Evolutionary conservation across 2,329 filamentous ascomycete species (phyloP).

Genomic region (Colletotrichum gloeosporioides): DNA sequence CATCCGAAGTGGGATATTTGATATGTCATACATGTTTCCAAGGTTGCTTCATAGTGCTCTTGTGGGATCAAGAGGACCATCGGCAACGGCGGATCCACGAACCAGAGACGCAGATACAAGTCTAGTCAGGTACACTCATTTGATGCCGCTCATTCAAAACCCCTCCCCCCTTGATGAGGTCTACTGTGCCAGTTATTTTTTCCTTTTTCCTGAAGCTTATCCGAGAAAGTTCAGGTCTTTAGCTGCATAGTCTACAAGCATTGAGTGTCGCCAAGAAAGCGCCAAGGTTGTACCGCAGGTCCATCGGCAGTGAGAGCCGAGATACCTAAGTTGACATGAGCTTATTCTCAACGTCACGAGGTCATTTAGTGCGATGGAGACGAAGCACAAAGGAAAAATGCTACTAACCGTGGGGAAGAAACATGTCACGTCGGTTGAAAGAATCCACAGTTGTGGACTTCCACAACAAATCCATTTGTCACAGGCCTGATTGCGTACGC

Average conservation of each 20-base stretch:
- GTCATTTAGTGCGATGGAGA: fast-evolving
- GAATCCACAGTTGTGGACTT: neutral
- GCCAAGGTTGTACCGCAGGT: neutral
- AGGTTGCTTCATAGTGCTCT: neutral
- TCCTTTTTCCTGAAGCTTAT: fast-evolving
- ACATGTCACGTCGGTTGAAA: fast-evolving
- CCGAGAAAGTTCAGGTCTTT: fast-evolving
- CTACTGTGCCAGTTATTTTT: neutral
- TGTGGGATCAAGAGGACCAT: neutral
- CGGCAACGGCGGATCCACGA: neutral
- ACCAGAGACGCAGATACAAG: neutral
- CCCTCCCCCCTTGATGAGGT: fast-evolving
- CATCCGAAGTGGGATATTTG: neutral
- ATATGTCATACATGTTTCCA: neutral
- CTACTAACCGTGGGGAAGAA: fast-evolving
- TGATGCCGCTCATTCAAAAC: neutral
- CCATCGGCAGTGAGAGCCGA: neutral
- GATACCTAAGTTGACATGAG: neutral
- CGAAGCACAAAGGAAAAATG: fast-evolving
- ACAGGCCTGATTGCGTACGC: neutral
- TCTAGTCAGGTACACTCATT: neutral
- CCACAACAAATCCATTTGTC: neutral
- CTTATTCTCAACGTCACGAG: neutral
- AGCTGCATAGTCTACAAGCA: neutral
- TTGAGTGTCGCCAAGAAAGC: neutral